Evolutionary conservation across 768 basidiomycete species (phyloP).

Genomic region (Leucosporidium scottii): DNA sequence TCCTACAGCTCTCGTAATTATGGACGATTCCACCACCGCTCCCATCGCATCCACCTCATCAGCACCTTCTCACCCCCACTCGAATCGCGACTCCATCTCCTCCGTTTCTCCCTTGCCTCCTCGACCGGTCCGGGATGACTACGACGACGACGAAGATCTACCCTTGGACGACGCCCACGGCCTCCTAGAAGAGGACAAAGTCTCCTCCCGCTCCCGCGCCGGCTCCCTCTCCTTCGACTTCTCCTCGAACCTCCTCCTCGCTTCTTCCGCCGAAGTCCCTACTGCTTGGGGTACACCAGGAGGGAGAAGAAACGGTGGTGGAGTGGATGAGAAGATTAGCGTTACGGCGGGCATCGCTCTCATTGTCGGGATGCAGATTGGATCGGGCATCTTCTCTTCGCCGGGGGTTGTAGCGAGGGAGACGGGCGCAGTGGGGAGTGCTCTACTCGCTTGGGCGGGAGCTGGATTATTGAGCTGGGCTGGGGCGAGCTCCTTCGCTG

Average conservation of each 20-base stretch:
- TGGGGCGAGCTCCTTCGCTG: constrained; percentile 39
- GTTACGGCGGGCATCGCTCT: background rate
- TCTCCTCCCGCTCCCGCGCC: background rate
- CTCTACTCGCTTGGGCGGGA: constrained; percentile 72
- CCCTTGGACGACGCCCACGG: background rate
- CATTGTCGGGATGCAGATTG: constrained; percentile 31
- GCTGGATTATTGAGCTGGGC: constrained; percentile 89
- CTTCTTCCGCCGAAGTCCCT: background rate
- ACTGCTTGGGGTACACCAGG: too few species aligned
- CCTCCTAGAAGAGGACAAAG: background rate
- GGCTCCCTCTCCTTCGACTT: constrained; percentile 5
- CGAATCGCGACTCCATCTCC: too few species aligned
- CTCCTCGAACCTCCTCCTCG: background rate
- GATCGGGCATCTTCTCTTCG: constrained; percentile 30
- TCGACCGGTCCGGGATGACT: background rate
- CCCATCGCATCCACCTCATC: too few species aligned
- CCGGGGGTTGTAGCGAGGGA: constrained; percentile 78
- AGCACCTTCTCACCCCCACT: too few species aligned
- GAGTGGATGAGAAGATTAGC: background rate
- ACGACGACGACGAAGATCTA: background rate
- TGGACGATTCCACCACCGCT: too few species aligned
- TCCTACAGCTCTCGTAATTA: too few species aligned
- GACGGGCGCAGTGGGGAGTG: constrained; percentile 80
- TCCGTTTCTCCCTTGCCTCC: too few species aligned
- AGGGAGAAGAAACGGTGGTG: too few species aligned